Base-by-base conservation (phyloP, 176 grass and related monocot genomes). In the Oryza brachyantha region DNA sequence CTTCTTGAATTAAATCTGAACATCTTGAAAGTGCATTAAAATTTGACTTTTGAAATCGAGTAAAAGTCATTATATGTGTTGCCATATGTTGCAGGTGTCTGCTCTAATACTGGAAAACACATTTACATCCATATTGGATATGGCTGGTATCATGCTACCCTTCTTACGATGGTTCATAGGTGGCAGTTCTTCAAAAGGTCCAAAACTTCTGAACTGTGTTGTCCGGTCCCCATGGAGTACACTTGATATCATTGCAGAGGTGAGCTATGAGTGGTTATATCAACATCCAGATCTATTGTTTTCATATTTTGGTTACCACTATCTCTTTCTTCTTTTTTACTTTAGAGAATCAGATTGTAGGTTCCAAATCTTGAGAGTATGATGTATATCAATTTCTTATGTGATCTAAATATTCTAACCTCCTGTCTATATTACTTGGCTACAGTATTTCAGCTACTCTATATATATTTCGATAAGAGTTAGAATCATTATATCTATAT, bases 141-240 rank as follows among this genome's bases (percentile, higher is more conserved):
- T 99, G 96, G 92, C 96, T 70, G 86, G 88, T 72, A 87, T 99
- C 75, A 96, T 99, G 92, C 80, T 99, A 43, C 96, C 96, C 50
- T 93, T 99, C 80, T 72, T 99, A 75, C 91, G 84, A 87, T 95
- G 90, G 90, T 99, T 99, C 70, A 93, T 99, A 81, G 92, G 95
- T 68, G 87, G 96, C 72, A 93, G 78, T 89, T 69, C 79, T 64
- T 81, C 96, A 70, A 96, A 91, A 82, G 96, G 92, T 55, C 88
- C 75, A 79, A 99, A 99, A 74, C 66, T 96, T 93, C 79, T 99
- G 31, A 99, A 99, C 76, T 99, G 72, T 73, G 50, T 99, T 34
- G 96, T 96, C 61, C 90, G 92, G 64, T 99, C 96, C 73, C 96
- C 96, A 66, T 99, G 96, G 96, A 96, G 67, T 85, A 99, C 96